Percentiles rank a stretch among this genome's conserved stretches.
Conservation (phyloP, 2,329 filamentous ascomycete species). For the Aspergillus novofumigatus region DNA sequence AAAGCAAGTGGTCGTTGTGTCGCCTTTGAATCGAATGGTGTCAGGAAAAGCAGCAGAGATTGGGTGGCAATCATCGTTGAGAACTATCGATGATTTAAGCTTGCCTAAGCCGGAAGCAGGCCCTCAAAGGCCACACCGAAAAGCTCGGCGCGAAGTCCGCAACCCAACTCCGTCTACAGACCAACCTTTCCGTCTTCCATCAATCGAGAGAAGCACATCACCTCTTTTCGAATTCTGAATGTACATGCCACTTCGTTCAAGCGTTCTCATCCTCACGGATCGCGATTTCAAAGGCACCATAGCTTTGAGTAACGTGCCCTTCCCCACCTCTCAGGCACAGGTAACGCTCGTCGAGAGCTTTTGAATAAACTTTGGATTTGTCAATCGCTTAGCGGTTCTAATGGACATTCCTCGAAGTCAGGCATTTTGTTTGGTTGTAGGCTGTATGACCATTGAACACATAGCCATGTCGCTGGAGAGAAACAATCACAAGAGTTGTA, state of each 20-base stretch:
- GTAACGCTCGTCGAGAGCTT: not conserved
- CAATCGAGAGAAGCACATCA: slow-evolving; percentile 13
- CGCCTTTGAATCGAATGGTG: slow-evolving; percentile 6
- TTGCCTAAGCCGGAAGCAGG: not conserved
- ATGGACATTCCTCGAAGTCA: not conserved
- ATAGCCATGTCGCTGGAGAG: not conserved
- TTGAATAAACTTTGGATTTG: not conserved
- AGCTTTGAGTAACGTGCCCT: not conserved
- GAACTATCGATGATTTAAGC: not conserved
- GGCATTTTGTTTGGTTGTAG: not conserved
- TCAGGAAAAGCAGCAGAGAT: slow-evolving; percentile 8
- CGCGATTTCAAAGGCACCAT: not conserved
- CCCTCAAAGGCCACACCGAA: not conserved
- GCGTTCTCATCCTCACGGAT: not conserved
- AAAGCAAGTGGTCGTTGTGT: slow-evolving; percentile 11
- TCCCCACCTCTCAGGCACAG: not conserved
- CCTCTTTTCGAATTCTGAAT: slow-evolving; percentile 11
- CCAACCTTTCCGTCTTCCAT: slow-evolving; percentile 9
- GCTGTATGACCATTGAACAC: not conserved
- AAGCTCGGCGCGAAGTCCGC: not conserved
- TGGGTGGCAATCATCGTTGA: not conserved
- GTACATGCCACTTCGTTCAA: not conserved
- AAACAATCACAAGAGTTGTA: not conserved
- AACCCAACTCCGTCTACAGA: not conserved
- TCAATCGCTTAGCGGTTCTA: not conserved